These are phyloP conservation scores for Arabis hirsuta DNA, from an alignment of 345 rosid species.

Conservation along the genomic window DNA sequence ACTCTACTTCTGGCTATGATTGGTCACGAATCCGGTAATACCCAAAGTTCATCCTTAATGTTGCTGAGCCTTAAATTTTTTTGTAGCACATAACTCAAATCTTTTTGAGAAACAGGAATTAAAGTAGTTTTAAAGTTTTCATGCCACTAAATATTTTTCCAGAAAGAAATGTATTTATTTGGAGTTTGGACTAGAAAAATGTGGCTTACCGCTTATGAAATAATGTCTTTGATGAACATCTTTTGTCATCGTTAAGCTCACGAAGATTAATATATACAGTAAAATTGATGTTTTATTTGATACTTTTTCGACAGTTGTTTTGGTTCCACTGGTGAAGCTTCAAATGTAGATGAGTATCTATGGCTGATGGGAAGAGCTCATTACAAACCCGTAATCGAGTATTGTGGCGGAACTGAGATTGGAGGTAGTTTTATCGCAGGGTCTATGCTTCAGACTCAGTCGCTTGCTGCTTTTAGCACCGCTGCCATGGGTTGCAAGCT, in stretches of 20 bases:
- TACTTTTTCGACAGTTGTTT: conserved; percentile 67
- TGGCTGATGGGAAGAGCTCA: conserved; percentile 96
- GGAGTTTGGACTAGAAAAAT: not conserved
- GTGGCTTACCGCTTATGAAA: conserved; percentile 9
- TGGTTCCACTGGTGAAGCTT: conserved; percentile 98
- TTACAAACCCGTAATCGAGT: conserved; percentile 92
- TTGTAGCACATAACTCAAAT: not conserved
- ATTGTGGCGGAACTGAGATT: conserved; percentile 98
- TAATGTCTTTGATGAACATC: conserved; percentile 1
- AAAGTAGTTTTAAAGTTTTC: not conserved
- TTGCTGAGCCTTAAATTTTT: conserved; percentile 4
- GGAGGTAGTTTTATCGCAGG: conserved; percentile 89
- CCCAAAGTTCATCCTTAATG: conserved; percentile 20
- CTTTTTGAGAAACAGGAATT: not conserved
- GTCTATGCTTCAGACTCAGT: conserved; percentile 83
- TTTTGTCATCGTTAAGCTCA: not conserved
- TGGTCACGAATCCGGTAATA: conserved; percentile 96
- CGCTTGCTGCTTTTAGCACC: conserved; percentile 93
- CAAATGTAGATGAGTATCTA: conserved; percentile 85
- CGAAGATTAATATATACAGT: not conserved
- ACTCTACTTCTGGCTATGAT: conserved; percentile 71
- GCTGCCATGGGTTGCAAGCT: conserved; percentile 92
- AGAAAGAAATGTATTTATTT: not conserved
- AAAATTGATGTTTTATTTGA: conserved; percentile 28
- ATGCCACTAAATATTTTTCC: not conserved